Conservation (phyloP, 2,329 filamentous ascomycete genomes). For the Aspergillus sp. region DNA sequence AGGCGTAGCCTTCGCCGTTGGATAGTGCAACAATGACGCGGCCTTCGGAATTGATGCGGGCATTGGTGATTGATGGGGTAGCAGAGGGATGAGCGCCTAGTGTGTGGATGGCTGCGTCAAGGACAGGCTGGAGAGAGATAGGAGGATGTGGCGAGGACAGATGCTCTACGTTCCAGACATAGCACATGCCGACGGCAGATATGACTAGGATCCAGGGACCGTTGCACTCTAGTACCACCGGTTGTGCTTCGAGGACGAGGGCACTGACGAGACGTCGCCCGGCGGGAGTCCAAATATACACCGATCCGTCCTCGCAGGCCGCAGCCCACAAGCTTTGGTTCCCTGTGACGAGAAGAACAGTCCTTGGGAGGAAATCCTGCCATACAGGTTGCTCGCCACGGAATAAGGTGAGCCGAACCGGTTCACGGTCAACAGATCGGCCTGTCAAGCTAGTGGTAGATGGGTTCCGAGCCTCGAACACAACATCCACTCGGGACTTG, state of each 20-base stretch:
- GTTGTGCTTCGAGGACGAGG: slow-evolving; percentile 84
- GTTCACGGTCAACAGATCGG: slow-evolving; percentile 68
- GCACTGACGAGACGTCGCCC: slow-evolving; percentile 83
- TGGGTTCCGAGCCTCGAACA: slow-evolving; percentile 88
- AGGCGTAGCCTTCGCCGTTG: slow-evolving; percentile 92
- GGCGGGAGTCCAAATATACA: slow-evolving; percentile 90
- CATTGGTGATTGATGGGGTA: slow-evolving; percentile 83
- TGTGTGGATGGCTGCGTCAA: slow-evolving; percentile 80
- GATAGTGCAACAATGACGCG: slow-evolving; percentile 85
- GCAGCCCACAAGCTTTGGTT: slow-evolving; percentile 90
- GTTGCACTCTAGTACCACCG: slow-evolving; percentile 88
- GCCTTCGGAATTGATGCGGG: slow-evolving; percentile 84
- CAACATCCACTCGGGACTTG: slow-evolving; percentile 65
- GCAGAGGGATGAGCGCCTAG: slow-evolving; percentile 76
- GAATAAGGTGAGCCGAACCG: slow-evolving; percentile 77
- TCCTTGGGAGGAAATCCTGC: slow-evolving; percentile 88
- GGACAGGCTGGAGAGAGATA: slow-evolving; percentile 80
- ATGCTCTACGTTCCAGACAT: slow-evolving; percentile 89
- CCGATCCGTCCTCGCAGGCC: slow-evolving; percentile 85
- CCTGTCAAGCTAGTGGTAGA: slow-evolving; percentile 59
- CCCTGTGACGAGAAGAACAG: slow-evolving; percentile 86
- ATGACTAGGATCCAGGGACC: slow-evolving; percentile 89
- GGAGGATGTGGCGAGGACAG: slow-evolving; percentile 85
- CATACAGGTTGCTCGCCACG: slow-evolving; percentile 80
- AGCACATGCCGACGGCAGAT: slow-evolving; percentile 80